Base-by-base conservation (phyloP, 495 filamentous ascomycete genomes). In the Chaetomium fimeti region DNA sequence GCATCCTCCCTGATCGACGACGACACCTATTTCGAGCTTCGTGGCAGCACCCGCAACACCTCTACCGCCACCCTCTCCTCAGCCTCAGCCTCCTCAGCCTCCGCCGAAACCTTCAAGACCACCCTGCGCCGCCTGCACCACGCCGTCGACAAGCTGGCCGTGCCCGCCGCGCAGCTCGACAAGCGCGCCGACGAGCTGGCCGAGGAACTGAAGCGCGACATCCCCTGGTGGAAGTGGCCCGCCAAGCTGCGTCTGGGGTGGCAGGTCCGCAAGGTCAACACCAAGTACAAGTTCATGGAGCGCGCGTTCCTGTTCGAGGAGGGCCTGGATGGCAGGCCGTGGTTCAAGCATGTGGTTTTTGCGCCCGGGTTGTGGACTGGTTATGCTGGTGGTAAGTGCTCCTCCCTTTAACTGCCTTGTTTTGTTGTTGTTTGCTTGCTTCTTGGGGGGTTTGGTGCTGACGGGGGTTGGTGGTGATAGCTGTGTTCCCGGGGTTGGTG, bases 281-380 rank as follows among this genome's bases (percentile, higher is more conserved):
- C 78, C 52, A 84, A 86, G 66, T 88, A 91, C 79, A 90, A 89
- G 69, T 84, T 82, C 25, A 86, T 98, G 58, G 94, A 98, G 72
- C 85, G 89, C 4, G 75, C 90, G 74, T 85, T 98, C 62, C 75
- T 97, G 59, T 92, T 96, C 71, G 73, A 90, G 55, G 75, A 83
- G 42, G 92, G 93, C 27, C 79, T 95, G 76, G 92, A 93, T 58
- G 88, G 89, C 40, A 82, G 94, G 64, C 84, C 88, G 43, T 96
- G 96, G 83, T 98, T 93, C 76, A 96, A 96, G 76, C 95, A 98
- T 75, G 85, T 97, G 51, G 79, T 98, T 48, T 95, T 92, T 74
- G 92, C 89, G 0, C 94, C 94, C 27, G 86, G 92, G 1, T 69
- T 91, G 47, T 97, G 91, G 91, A 95, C 91, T 0, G 92, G 92